Evolutionary conservation across 176 grass and related monocot genomes (phyloP), one percentile per base, ranked within the genome.

Genomic region (Avena eriantha): DNA sequence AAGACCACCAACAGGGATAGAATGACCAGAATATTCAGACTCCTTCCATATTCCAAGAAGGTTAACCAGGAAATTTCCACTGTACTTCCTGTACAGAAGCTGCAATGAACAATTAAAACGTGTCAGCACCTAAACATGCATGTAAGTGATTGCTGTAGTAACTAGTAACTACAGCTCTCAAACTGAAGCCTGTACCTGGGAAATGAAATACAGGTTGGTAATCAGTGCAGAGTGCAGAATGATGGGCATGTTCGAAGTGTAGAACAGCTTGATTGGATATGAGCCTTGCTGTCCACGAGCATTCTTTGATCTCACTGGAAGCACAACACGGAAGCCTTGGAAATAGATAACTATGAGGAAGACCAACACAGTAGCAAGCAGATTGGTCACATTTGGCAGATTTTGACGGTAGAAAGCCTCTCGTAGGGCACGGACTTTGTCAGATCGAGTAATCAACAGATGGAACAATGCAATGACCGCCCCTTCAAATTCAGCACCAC

Each of bases 271-370:
- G 73, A 98, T 98, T 5, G 96, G 96, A 68, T 98, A 98, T 46
- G 96, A 98, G 31, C 96, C 96, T 88, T 95, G 96, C 76, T 98
- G 96, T 3, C 93, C 96, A 50, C 96, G 89, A 45, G 93, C 96
- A 84, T 95, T 95, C 75, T 95, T 98, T 39, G 93, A 95, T 46
- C 93, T 95, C 77, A 98, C 96, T 87, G 96, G 96, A 33, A 98
- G 88, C 60, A 98, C 96, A 82, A 98, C 96, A 7, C 91, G 84
- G 83, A 98, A 98, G 19, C 96, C 96, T 92, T 95, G 96, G 91
- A 98, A 98, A 21, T 94, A 98, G 86, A 95, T 93, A n/a, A 95
- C 93, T 34, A 98, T 92, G 71, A 98, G 93, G 82, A 98, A 98
- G 47, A 98, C 96, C 72, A 98, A 71, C 5, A 93, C 91, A 23